Conservation (phyloP, 805 yeast genomes). For the Clavispora vitiphila region DNA sequence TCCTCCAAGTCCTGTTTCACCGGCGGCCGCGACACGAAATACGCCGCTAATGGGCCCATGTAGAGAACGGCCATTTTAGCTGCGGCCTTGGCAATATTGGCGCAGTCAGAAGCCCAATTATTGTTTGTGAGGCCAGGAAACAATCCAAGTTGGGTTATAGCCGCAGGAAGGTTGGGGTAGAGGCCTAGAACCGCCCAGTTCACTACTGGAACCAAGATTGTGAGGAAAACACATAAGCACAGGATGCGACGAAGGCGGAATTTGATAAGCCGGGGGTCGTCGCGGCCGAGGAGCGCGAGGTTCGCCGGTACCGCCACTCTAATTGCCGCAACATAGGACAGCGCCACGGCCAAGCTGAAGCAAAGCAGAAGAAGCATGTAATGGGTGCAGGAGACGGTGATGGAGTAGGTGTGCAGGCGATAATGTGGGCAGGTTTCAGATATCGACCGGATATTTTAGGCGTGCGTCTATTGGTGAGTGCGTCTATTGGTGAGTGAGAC, state of each 20-base stretch:
- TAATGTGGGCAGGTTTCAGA: too few relatives aligned
- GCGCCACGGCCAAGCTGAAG: conserved; percentile 27
- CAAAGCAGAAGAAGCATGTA: not conserved
- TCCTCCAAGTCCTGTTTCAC: conserved; percentile 15
- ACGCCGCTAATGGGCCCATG: conserved; percentile 17
- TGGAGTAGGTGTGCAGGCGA: not conserved
- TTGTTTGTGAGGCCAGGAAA: conserved; percentile 27
- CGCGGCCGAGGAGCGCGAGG: conserved; percentile 25
- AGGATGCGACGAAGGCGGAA: conserved; percentile 37
- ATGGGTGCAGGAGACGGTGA: not conserved
- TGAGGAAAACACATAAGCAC: conserved; percentile 23
- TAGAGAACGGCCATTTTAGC: conserved; percentile 14
- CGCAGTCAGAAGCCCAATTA: conserved; percentile 8
- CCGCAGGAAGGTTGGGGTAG: conserved; percentile 4
- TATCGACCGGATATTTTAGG: too few relatives aligned
- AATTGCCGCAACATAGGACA: conserved; percentile 43
- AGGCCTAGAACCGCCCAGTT: conserved; percentile 9
- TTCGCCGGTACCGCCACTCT: conserved; percentile 24
- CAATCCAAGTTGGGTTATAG: conserved; percentile 24
- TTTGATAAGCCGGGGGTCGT: conserved; percentile 39
- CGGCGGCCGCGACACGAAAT: conserved; percentile 5
- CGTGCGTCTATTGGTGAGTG: too few relatives aligned
- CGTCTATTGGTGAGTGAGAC: too few relatives aligned
- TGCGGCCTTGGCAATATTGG: conserved; percentile 8
- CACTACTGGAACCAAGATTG: conserved; percentile 24